Evolutionary conservation across 2,329 filamentous ascomycete species (phyloP).

Genomic region (Shiraia bambusicola): DNA sequence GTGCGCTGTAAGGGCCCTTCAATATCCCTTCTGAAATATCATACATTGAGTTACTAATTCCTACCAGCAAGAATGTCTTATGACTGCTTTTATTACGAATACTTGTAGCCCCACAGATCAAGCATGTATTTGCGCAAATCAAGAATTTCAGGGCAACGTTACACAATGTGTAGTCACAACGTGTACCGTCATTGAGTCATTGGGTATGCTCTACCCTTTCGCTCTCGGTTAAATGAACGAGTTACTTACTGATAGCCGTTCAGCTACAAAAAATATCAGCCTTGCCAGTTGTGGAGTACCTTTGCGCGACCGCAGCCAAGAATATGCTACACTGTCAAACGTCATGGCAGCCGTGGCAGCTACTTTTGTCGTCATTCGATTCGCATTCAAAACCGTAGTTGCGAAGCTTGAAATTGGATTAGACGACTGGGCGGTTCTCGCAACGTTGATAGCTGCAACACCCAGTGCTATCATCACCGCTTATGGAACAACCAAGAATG

Average conservation of each 20-base stretch:
- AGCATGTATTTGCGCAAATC: conserved; percentile 27
- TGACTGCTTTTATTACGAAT: conserved; percentile 11
- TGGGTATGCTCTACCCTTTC: conserved; percentile 13
- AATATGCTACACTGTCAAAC: conserved; percentile 39
- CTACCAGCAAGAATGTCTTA: conserved; percentile 15
- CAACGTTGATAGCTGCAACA: conserved; percentile 21
- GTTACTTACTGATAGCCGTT: background rate
- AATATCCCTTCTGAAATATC: background rate
- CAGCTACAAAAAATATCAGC: conserved; percentile 48
- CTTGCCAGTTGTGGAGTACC: conserved; percentile 43
- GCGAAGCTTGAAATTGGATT: conserved; percentile 38
- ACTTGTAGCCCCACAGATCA: conserved; percentile 22
- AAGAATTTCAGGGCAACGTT: conserved; percentile 20
- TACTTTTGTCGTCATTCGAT: conserved; percentile 38
- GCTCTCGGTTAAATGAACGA: no score
- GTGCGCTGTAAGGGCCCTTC: conserved; percentile 1
- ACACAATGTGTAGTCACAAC: conserved; percentile 18
- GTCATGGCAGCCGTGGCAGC: conserved; percentile 39
- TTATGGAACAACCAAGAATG: conserved; percentile 32
- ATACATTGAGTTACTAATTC: background rate
- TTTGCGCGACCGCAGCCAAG: conserved; percentile 39
- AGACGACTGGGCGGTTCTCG: conserved; percentile 43
- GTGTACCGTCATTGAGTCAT: conserved; percentile 26
- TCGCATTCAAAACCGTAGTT: conserved; percentile 42
- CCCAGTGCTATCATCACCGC: conserved; percentile 33